Base-by-base conservation (phyloP, 31 red algal species). In the Endocladia muricata region DNA sequence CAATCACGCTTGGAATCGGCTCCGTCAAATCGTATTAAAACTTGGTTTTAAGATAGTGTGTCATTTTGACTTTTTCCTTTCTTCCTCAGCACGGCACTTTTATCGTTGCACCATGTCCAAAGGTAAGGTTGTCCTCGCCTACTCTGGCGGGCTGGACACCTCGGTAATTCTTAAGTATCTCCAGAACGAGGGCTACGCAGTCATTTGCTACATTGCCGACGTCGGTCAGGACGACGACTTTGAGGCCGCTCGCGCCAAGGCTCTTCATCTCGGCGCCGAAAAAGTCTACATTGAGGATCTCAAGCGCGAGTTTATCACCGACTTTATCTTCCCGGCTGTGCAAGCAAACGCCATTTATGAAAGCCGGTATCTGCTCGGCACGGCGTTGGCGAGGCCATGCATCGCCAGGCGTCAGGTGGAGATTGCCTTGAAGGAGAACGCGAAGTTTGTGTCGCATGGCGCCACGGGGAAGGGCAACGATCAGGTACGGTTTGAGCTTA, bases 391-490 rank as follows among this genome's bases (percentile, higher is more conserved):
- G 30, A 86, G 95, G 30, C 95, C 95, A 13, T 98, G 95, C 84
- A 98, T 98, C 43, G 91, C 95, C 25, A 76, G 82, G 37, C 62
- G 87, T 22, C 91, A 94, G 73, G 74, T 98, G 15, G 75, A 94
- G 63, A 91, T 98, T 30, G 95, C 95, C 1, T 38, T 83, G 6
- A 33, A 64, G 4, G 95, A 98, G 61, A 35, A 61, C 34, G 95
- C 95, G 8, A 44, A 86, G 60, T 98, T 82, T 60, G 95, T 98
- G 4, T 69, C 91, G 52, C 95, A 98, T 68, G 95, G 95, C 43
- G 95, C 95, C 31, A 98, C 95, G 2, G 95, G 90, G n/a, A 98
- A 98, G 73, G 95, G 95, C 26, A 98, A 98, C 65, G 95, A 98
- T 72, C 95, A 98, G 73, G 95, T 98, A n/a, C 79, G 95, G 19